Conservation (phyloP, 495 filamentous ascomycete species). For the Trichocladium uniseriatum region DNA sequence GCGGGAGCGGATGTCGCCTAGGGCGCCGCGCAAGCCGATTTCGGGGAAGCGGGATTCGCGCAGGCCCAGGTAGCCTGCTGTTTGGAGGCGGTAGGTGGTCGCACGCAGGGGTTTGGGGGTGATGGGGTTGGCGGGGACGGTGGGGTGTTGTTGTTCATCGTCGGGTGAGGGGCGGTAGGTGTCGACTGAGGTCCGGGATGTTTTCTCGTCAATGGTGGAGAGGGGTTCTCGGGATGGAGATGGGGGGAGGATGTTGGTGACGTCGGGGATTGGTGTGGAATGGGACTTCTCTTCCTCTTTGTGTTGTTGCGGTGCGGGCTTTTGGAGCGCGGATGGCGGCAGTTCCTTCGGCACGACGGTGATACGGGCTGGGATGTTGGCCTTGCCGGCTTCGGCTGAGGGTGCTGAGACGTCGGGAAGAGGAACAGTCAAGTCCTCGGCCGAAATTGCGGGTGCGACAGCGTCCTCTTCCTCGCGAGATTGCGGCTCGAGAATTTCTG, state of each 20-base stretch:
- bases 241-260: neutral
- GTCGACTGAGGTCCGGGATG: slow-evolving; percentile 12
- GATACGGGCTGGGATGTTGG: neutral
- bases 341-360: neutral
- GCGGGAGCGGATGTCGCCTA: slow-evolving; percentile 14
- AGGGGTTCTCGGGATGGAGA: neutral
- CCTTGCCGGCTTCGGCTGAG: neutral
- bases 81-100: slow-evolving; percentile 20
- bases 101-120: neutral
- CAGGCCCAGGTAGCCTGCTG: slow-evolving; percentile 34
- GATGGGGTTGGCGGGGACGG: neutral
- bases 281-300: neutral
- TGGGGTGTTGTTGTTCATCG: neutral
- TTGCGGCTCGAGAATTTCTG: neutral
- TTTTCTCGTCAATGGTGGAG: neutral
- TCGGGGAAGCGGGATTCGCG: slow-evolving; percentile 26
- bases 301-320: neutral
- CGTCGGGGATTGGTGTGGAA: neutral
- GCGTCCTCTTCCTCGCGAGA: neutral
- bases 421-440: neutral
- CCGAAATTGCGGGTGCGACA: slow-evolving; percentile 3
- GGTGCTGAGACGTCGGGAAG: neutral
- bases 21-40: slow-evolving; percentile 27
- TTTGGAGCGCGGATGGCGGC: neutral
- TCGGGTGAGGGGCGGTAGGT: slow-evolving; percentile 9